These are phyloP conservation scores for Chalciporus sphaerocephalus DNA, from an alignment of 768 basidiomycete genomes.

Conservation along the genomic window DNA sequence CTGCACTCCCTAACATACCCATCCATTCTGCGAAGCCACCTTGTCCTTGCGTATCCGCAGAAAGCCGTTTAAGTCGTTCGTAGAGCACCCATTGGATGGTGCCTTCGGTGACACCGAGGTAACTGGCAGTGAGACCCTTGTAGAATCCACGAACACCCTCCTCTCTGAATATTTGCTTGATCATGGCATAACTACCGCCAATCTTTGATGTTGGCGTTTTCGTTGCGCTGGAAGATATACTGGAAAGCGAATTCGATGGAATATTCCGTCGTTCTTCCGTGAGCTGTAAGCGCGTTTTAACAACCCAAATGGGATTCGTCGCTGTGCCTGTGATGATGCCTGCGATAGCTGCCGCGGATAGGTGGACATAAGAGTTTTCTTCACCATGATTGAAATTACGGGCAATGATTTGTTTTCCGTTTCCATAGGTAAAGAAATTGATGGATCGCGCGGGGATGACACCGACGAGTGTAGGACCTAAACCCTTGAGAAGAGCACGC, in stretches of 20 bases:
- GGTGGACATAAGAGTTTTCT: conserved; percentile 84
- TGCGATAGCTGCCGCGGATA: conserved; percentile 79
- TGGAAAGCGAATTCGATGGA: conserved; percentile 2
- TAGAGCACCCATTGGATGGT: conserved; percentile 98
- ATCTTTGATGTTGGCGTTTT: conserved; percentile 26
- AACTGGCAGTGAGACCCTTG: conserved; percentile 91
- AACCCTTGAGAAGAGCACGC: conserved; percentile 87
- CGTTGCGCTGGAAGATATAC: neutral
- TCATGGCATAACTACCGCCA: conserved; percentile 56
- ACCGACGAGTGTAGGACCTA: conserved; percentile 91
- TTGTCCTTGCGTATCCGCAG: conserved; percentile 46
- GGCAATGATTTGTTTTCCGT: conserved; percentile 90
- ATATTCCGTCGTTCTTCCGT: conserved; percentile 30
- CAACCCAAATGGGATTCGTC: conserved; percentile 99
- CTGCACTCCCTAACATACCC: conserved; percentile 85
- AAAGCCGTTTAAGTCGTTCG: conserved; percentile 81
- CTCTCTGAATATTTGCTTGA: conserved; percentile 68
- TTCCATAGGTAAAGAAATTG: conserved; percentile 97
- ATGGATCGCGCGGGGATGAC: conserved; percentile 95
- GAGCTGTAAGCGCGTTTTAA: conserved; percentile 94
- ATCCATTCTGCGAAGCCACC: conserved; percentile 64
- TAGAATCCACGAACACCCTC: conserved; percentile 90
- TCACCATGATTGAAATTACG: conserved; percentile 66
- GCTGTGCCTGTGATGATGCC: conserved; percentile 84
- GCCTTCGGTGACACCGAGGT: conserved; percentile 92